Conservation (phyloP, 208 protist genomes). For the Herpetomonas samuelpessoai region DNA sequence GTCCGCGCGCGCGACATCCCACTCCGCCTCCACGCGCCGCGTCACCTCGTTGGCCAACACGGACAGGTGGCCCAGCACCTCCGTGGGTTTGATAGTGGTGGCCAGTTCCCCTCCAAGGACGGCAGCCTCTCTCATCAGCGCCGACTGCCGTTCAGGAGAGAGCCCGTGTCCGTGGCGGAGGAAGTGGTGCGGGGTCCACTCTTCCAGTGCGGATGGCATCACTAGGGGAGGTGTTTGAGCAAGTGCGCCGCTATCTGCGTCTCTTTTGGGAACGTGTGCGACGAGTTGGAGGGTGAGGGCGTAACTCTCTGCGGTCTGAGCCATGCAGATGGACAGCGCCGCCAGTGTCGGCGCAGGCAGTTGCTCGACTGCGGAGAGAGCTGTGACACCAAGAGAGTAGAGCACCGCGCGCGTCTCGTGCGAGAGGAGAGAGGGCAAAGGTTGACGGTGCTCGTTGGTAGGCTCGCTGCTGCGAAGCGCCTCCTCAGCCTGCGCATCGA, state of each 20-base stretch:
- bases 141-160: too few relatives aligned
- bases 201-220: too few relatives aligned
- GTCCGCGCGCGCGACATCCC: too few relatives aligned
- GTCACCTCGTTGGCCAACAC: slow-evolving; percentile 42
- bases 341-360: slow-evolving; percentile 37
- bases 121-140: too few relatives aligned
- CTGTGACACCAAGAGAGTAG: slow-evolving; percentile 42
- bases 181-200: too few relatives aligned
- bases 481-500: background rate
- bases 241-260: too few relatives aligned
- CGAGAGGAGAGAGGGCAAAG: slow-evolving; percentile 9
- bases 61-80: slow-evolving; percentile 41
- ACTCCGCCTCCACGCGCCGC: too few relatives aligned
- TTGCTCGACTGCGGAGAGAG: slow-evolving; percentile 50
- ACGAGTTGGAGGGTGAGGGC: slow-evolving; percentile 16
- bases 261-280: slow-evolving; percentile 2
- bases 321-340: slow-evolving; percentile 39
- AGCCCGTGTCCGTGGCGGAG: too few relatives aligned
- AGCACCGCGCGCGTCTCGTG: slow-evolving; percentile 19
- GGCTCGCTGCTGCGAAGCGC: background rate
- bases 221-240: too few relatives aligned
- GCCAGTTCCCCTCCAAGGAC: too few relatives aligned
- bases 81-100: slow-evolving; percentile 43
- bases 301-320: slow-evolving; percentile 42
- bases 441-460: too few relatives aligned